Percentiles rank a stretch among this genome's conserved stretches.
Evolutionary conservation across 2,329 filamentous ascomycete species (phyloP).

Genomic region (Pestalotiopsis sp.): DNA sequence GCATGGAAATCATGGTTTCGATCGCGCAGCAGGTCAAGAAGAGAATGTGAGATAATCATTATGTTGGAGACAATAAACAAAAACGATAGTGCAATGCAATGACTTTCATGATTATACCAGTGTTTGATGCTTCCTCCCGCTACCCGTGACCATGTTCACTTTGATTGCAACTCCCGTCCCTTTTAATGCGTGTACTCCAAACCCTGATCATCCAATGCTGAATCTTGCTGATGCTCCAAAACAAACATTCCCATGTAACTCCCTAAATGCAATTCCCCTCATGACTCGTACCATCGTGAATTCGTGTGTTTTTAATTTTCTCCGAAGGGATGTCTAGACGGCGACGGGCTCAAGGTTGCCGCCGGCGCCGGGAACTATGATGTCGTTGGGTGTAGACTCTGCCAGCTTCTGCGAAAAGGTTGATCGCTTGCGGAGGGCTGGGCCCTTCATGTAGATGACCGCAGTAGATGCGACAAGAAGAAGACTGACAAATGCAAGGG

Average conservation of each 20-base stretch:
- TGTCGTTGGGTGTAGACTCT: conserved; percentile 25
- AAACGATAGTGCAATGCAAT: too few species aligned
- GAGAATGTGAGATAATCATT: too few species aligned
- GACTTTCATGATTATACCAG: too few species aligned
- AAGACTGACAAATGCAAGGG: conserved; percentile 52
- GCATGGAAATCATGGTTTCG: too few species aligned
- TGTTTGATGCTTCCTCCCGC: too few species aligned
- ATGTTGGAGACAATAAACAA: too few species aligned
- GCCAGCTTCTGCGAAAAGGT: conserved; percentile 63
- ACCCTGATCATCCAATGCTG: too few species aligned
- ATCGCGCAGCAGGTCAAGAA: too few species aligned
- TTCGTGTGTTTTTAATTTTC: background rate
- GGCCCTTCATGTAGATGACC: conserved; percentile 58
- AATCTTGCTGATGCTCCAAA: too few species aligned
- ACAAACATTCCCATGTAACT: background rate
- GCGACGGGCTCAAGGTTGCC: background rate
- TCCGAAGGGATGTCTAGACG: background rate
- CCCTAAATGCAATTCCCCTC: background rate
- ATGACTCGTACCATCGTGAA: background rate
- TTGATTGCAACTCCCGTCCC: too few species aligned
- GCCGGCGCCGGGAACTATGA: background rate
- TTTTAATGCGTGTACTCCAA: too few species aligned
- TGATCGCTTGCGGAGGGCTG: conserved; percentile 50
- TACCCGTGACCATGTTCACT: too few species aligned
- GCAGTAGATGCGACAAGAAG: conserved; percentile 57